Evolutionary conservation across 768 basidiomycete genomes (phyloP), one percentile per base, ranked within the genome.

Genomic region (Boletus barrowsii): DNA sequence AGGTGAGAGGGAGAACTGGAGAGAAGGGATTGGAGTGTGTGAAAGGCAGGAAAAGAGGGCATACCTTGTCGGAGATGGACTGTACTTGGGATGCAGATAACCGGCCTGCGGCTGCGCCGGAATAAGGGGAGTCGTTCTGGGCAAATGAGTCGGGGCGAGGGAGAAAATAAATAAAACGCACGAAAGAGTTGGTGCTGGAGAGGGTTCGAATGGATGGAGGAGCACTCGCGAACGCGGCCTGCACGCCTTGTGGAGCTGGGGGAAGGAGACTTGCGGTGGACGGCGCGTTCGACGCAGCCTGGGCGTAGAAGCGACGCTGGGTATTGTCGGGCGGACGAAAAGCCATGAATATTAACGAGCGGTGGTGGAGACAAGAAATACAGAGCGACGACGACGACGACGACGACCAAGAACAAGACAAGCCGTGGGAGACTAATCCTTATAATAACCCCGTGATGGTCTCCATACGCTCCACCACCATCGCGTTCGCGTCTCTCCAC

Each of bases 1-100:
- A 1, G 87, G 81, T 7, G 87, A 83, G 20, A 90, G 79, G 15
- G 87, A 87, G 64, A 82, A 90, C 87, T 90, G 35, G 47, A 33
- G 20, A 18, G 42, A 2, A 15, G 32, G 18, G 33, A 15, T 65
- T 20, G 43, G 55, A 42, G 39, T 24, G 30, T 3, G 50, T 41
- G 49, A 45, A 8, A 35, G 49, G 5, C 9, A 36, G 3, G 15
- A 4, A n/a, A 14, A 9, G 10, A 26, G 47, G 47, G 57, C 70
- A 41, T 56, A 74, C 84, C 75, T 86, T 86, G 64, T 86, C 80
- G 30, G 83, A 82, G 55, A 86, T 77, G 20, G 82, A 84, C 13
- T 71, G 73, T 51, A 37, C 43, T 36, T 72, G 72, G 22, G 55
- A 44, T 20, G 49, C 68, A 52, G 40, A 57, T 49, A 58, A 62